These are phyloP conservation scores for Cladosporium halotolerans DNA, from an alignment of 2,329 filamentous ascomycete genomes.

Conservation along the genomic window DNA sequence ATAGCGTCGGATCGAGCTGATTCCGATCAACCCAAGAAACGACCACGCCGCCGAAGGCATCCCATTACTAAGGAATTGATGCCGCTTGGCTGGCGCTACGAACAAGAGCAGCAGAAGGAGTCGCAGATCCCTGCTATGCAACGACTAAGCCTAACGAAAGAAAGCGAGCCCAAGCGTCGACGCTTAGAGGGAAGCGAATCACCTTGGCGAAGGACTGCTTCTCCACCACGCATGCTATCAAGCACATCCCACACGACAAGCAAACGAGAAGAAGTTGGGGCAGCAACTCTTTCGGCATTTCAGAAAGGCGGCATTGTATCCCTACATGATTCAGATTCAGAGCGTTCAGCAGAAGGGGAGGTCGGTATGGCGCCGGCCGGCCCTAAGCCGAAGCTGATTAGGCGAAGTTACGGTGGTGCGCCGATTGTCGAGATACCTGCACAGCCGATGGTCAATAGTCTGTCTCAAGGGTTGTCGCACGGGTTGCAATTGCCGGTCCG, in stretches of 20 bases:
- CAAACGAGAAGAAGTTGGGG: neutral
- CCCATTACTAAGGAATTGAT: constrained; percentile 27
- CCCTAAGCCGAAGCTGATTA: constrained; percentile 2
- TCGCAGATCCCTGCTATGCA: constrained; percentile 13
- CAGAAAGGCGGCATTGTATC: neutral
- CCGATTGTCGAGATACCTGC: neutral
- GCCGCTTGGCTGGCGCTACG: constrained; percentile 27
- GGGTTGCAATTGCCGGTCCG: neutral
- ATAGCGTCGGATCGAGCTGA: no score
- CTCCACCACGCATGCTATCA: neutral
- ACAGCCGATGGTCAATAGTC: neutral
- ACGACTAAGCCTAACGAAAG: constrained; percentile 16
- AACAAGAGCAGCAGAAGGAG: neutral
- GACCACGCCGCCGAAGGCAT: constrained; percentile 24
- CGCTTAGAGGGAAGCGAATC: constrained; percentile 5
- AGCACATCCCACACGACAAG: no score
- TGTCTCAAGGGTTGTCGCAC: neutral
- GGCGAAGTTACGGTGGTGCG: constrained; percentile 4
- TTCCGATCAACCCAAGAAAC: constrained; percentile 14
- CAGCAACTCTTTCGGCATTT: neutral
- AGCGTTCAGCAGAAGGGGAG: neutral
- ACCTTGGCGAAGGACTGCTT: neutral
- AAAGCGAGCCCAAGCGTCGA: constrained; percentile 16
- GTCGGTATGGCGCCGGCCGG: neutral
- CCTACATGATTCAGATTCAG: neutral